Evolutionary conservation across 257 asterid species (phyloP).

Genomic region (Solanum virginianum): DNA sequence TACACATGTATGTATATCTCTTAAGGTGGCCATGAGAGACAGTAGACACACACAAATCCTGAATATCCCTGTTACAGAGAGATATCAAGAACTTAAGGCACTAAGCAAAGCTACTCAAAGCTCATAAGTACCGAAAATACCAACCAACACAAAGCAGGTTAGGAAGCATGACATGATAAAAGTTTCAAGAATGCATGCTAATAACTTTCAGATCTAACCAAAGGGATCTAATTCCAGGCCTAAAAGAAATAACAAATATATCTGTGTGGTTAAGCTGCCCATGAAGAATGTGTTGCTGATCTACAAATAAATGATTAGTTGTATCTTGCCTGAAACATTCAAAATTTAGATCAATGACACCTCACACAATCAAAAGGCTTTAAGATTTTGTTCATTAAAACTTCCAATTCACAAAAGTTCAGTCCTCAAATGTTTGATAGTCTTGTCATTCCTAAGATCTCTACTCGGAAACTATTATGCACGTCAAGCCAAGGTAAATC

Average conservation of each 20-base stretch:
- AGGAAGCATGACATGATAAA: neutral
- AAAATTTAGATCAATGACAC: neutral
- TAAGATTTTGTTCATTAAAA: neutral
- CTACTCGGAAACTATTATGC: neutral
- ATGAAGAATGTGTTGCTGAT: neutral
- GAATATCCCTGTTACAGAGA: neutral
- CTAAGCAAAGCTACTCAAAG: neutral
- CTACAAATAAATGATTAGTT: neutral
- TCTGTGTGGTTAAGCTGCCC: neutral
- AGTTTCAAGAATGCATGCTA: neutral
- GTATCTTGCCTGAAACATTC: neutral
- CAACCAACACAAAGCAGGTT: neutral
- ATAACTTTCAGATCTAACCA: neutral
- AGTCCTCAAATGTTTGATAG: neutral
- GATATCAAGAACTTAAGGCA: neutral
- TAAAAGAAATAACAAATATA: neutral
- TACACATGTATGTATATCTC: neutral
- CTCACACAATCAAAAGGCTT: neutral
- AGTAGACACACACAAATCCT: neutral
- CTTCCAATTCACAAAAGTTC: neutral
- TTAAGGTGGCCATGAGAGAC: neutral
- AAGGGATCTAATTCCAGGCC: neutral
- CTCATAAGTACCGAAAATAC: neutral
- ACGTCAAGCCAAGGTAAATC: neutral
- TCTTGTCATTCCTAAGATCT: neutral